Evolutionary conservation across 2,329 filamentous ascomycete genomes (phyloP).

Genomic region (Calonectria hawksworthii): DNA sequence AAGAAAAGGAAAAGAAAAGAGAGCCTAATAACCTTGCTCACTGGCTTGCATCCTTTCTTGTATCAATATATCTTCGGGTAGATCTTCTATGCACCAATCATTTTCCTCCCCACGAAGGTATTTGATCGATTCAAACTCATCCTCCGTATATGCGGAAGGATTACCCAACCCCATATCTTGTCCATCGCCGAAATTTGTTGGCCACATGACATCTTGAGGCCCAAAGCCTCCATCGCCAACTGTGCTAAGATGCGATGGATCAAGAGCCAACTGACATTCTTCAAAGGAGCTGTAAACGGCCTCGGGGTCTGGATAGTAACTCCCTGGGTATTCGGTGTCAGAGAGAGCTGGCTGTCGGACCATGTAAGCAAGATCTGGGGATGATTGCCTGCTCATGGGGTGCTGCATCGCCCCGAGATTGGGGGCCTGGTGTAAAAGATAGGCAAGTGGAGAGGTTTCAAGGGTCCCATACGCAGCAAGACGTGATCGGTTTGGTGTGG

Average conservation of each 20-base stretch:
- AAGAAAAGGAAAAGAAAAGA: not conserved
- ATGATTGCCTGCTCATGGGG: constrained; percentile 37
- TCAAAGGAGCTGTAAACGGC: not conserved
- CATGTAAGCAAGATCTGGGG: constrained; percentile 26
- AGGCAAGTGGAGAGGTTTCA: constrained; percentile 31
- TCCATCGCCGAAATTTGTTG: not conserved
- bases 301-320: constrained; percentile 24
- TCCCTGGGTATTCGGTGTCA: constrained; percentile 19
- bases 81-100: constrained; percentile 53
- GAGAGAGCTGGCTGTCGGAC: constrained; percentile 4
- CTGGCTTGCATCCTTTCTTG: constrained; percentile 50
- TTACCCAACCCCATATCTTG: not conserved
- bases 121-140: not conserved
- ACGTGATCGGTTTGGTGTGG: constrained; percentile 27
- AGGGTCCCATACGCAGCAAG: constrained; percentile 30
- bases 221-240: not conserved
- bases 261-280: not conserved
- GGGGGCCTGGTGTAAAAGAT: constrained; percentile 21
- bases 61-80: constrained; percentile 50
- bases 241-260: no score
- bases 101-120: constrained; percentile 25
- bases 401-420: constrained; percentile 23
- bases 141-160: not conserved
- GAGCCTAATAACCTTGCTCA: constrained; percentile 33
- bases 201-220: not conserved